Conservation (phyloP, 805 yeast species). For the Kodamaea laetipori region DNA sequence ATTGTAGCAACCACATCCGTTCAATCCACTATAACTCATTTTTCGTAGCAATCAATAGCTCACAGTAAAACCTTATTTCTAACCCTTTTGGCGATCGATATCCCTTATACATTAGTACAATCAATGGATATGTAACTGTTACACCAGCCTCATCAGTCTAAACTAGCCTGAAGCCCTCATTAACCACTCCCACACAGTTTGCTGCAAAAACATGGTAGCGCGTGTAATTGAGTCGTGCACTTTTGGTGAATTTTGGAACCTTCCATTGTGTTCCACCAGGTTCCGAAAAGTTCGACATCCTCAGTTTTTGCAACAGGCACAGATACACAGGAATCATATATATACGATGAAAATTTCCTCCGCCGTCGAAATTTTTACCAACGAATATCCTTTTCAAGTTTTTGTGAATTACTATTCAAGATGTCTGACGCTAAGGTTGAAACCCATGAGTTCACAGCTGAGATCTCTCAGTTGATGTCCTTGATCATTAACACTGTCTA, state of each 20-base stretch:
- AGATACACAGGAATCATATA: conserved; percentile 8
- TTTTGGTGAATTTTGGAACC: conserved; percentile 7
- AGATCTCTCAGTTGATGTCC: conserved; percentile 99
- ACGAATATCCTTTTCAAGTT: conserved; percentile 9
- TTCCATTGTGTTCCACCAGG: conserved; percentile 13
- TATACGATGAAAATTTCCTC: conserved; percentile 8
- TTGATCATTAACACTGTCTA: conserved; percentile 99
- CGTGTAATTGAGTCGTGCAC: conserved; percentile 9
- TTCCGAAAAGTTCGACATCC: conserved; percentile 11
- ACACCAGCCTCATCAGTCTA: too few species aligned
- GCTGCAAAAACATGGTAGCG: neutral
- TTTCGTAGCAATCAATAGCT: too few species aligned
- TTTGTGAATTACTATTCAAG: conserved; percentile 15
- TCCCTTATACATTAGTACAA: too few species aligned
- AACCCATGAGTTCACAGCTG: conserved; percentile 98
- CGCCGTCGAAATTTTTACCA: conserved; percentile 13
- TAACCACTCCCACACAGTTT: too few species aligned
- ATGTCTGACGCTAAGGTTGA: conserved; percentile 63
- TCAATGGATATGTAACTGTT: too few species aligned
- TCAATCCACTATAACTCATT: too few species aligned
- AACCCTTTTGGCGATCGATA: too few species aligned
- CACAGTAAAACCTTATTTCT: neutral
- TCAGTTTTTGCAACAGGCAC: conserved; percentile 9
- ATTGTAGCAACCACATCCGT: too few species aligned
- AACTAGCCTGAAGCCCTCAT: too few species aligned